Percentiles rank a stretch among this genome's conserved stretches.
Evolutionary conservation across 768 basidiomycete species (phyloP).

Genomic region (Trametes cingulata): DNA sequence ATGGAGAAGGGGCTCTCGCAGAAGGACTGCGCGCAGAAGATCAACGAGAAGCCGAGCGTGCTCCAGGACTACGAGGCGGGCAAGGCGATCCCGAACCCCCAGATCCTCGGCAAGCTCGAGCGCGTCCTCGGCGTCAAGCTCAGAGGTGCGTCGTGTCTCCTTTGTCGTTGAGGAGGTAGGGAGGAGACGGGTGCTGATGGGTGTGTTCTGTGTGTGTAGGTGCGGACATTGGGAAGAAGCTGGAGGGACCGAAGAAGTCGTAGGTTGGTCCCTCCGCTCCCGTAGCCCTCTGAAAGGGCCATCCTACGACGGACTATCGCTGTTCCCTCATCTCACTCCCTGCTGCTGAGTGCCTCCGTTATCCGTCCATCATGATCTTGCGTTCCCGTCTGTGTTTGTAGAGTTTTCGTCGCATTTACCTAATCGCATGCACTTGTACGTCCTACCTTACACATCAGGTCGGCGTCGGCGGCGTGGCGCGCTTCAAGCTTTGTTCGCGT

Average conservation of each 20-base stretch:
- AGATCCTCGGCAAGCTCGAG: slow-evolving; percentile 89
- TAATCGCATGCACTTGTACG: slow-evolving; percentile 23
- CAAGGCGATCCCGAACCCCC: slow-evolving; percentile 82
- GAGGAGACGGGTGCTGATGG: slow-evolving; percentile 8
- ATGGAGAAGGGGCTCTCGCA: slow-evolving; percentile 80
- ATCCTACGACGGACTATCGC: slow-evolving; percentile 25
- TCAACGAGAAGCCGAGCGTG: slow-evolving; percentile 90
- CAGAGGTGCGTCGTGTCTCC: slow-evolving; percentile 58
- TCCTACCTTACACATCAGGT: neutral
- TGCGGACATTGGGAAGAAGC: slow-evolving; percentile 81
- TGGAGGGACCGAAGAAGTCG: slow-evolving; percentile 77
- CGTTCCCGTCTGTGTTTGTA: slow-evolving; percentile 11
- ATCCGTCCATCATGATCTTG: slow-evolving; percentile 16
- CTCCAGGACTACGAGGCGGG: slow-evolving; percentile 89
- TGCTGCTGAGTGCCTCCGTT: slow-evolving; percentile 22
- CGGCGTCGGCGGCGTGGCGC: too few relatives aligned
- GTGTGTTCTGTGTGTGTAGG: slow-evolving; percentile 44
- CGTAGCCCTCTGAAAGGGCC: slow-evolving; percentile 7
- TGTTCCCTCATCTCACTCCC: slow-evolving; percentile 26
- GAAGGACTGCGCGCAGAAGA: slow-evolving; percentile 89
- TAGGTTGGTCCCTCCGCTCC: slow-evolving; percentile 46
- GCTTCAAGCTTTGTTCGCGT: too few relatives aligned
- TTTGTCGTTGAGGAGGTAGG: neutral
- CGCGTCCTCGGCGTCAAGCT: slow-evolving; percentile 84
- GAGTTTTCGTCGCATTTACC: slow-evolving; percentile 20